These are phyloP conservation scores for Leucosporidium scottii DNA, from an alignment of 768 basidiomycete genomes.

Conservation along the genomic window DNA sequence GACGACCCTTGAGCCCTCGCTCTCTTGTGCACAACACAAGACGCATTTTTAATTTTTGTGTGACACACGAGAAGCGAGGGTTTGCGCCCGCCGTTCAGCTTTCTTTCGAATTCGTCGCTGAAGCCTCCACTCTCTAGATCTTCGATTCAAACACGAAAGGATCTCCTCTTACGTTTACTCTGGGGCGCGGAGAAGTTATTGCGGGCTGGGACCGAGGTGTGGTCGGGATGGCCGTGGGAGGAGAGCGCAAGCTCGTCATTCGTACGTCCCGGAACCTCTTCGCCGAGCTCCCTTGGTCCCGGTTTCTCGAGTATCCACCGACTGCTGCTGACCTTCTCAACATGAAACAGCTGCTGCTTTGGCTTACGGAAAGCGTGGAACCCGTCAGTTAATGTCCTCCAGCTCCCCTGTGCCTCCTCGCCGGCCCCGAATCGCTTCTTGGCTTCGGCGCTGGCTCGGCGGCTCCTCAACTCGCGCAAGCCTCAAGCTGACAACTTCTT, in stretches of 20 bases:
- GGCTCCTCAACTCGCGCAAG: constrained; percentile 5
- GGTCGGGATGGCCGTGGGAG: constrained; percentile 78
- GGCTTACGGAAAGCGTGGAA: constrained; percentile 57
- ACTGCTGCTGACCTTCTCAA: not conserved
- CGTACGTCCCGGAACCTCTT: constrained; percentile 48
- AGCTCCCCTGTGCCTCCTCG: too few species aligned
- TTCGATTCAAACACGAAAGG: constrained; percentile 80
- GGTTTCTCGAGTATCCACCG: too few species aligned
- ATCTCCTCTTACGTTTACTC: constrained; percentile 69
- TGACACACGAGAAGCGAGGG: not conserved
- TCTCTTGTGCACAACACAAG: too few species aligned
- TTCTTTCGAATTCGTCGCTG: not conserved
- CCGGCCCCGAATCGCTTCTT: constrained; percentile 40
- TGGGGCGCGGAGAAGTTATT: constrained; percentile 87
- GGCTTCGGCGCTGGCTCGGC: constrained; percentile 14
- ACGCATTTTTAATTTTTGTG: too few species aligned
- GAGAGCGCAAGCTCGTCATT: constrained; percentile 72
- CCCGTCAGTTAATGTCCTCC: constrained; percentile 54
- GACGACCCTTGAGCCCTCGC: too few species aligned
- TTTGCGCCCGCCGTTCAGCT: too few species aligned
- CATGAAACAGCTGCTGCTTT: constrained; percentile 40
- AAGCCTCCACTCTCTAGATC: constrained; percentile 10
- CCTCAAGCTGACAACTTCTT: constrained; percentile 4
- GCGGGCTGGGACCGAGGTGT: constrained; percentile 75
- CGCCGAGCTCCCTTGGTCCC: not conserved